Base-by-base conservation (phyloP, 2,329 filamentous ascomycete species). In the Penicillium hordei region DNA sequence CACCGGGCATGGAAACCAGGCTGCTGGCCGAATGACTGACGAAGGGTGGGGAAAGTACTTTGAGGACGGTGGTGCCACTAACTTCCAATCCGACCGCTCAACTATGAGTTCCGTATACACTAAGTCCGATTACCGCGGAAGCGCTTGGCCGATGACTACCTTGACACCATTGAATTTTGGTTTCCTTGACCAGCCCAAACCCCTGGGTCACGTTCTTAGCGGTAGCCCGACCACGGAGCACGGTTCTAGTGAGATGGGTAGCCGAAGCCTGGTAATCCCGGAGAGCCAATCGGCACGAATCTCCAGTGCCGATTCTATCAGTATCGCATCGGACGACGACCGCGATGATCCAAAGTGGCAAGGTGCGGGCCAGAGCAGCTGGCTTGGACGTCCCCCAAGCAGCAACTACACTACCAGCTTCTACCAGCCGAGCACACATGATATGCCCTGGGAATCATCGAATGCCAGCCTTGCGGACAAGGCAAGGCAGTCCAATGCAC, bases 31-130 rank as follows among this genome's bases (percentile, higher is more conserved):
- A 39, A 72, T 70, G 34, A 79, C 78, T 1, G 74, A 80, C 46
- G 78, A 79, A 63, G 78, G 78, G 43, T 81, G 79, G 79, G 72
- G 75, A 59, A 78, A 76, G 52, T 81, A 81, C 65, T 81, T 81
- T 65, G 70, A 78, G 49, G 70, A 75, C 46, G 72, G 75, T 34
- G 69, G 51, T 46, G 55, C 67, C 13, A 67, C 66, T 9, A 67
- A 67, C 39, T 59, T 72, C n/a, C 60, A 68, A 27, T 66, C 70
- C 57, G 46, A 72, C 55, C 56, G 70, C 60, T 52, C 62, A 7
- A 64, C 64, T 57, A 43, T 67, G 59, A 60, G 61, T 51, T 70
- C 72, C 3, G 57, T 67, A 8, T 65, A 68, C 40, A 68, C 69
- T 3, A 69, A 70, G 58, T 72, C 74, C 10, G 75, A 75, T 53